Evolutionary conservation across 164 flowering plant species (phyloP).

Genomic region (Berberis vulgaris): DNA sequence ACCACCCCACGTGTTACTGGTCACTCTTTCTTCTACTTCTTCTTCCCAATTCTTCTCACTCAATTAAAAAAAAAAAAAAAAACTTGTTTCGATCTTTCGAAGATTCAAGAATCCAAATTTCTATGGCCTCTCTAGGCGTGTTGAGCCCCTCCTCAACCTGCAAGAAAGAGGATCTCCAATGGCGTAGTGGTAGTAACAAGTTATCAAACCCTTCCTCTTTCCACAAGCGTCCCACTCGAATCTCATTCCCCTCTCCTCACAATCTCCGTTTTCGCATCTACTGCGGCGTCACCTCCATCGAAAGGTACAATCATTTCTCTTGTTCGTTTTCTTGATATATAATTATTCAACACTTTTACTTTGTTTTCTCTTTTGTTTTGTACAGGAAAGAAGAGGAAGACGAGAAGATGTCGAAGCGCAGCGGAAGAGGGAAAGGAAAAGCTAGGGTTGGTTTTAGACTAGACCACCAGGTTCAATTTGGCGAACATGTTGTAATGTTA

Average conservation of each 20-base stretch:
- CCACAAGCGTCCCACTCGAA: conserved; percentile 2
- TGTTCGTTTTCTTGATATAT: background rate
- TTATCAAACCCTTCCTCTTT: background rate
- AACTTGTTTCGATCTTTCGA: too few relatives aligned
- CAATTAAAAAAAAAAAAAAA: too few relatives aligned
- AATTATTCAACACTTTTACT: background rate
- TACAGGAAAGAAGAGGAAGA: conserved; percentile 20
- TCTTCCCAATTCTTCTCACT: too few relatives aligned
- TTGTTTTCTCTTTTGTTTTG: background rate
- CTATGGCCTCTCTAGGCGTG: too few relatives aligned
- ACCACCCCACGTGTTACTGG: too few relatives aligned
- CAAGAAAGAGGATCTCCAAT: too few relatives aligned
- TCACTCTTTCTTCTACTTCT: too few relatives aligned
- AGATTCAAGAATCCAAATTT: too few relatives aligned
- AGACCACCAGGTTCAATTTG: conserved; percentile 75
- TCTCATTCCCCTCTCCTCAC: conserved; percentile 8
- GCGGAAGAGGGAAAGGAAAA: conserved; percentile 20
- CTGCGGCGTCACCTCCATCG: conserved; percentile 19
- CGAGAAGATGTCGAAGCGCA: conserved; percentile 4
- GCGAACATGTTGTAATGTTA: conserved; percentile 56
- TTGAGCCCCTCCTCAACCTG: too few relatives aligned
- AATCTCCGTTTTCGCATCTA: conserved; percentile 8
- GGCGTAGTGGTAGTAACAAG: too few relatives aligned
- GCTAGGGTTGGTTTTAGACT: conserved; percentile 37
- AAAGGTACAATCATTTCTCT: conserved; percentile 15